Percentiles rank a stretch among this genome's conserved stretches.
phyloP scores from a whole-genome alignment of 257 asterid species.

The Linderniella brevidens region DNA sequence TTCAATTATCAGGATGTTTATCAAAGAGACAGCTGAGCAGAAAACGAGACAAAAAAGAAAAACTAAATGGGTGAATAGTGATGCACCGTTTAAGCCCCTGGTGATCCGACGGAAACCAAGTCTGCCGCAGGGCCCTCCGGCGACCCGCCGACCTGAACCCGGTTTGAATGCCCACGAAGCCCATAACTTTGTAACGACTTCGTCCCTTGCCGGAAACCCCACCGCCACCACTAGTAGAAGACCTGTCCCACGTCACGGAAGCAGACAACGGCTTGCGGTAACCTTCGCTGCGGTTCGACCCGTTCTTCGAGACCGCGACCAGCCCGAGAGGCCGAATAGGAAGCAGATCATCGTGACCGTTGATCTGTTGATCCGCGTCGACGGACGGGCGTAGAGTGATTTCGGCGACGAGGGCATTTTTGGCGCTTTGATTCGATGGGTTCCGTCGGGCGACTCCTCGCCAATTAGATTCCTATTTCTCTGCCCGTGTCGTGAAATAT shows the following conservation, averaged over 20 bases:
- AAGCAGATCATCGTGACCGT: conserved; percentile 22
- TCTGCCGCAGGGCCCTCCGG: conserved; percentile 57
- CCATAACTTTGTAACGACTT: conserved; percentile 74
- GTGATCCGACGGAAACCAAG: conserved; percentile 92
- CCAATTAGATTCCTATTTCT: too few species aligned
- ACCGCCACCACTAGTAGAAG: conserved; percentile 15
- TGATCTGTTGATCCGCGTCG: conserved; percentile 39
- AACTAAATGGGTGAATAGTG: not conserved
- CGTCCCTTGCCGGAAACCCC: conserved; percentile 23
- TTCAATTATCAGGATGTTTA: too few species aligned
- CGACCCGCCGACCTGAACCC: conserved; percentile 80
- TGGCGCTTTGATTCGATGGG: too few species aligned
- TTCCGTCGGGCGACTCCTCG: too few species aligned
- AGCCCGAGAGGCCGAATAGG: conserved; percentile 46
- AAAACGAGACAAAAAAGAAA: conserved; percentile 1
- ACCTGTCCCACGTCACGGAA: conserved; percentile 68
- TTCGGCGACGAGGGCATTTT: conserved; percentile 84
- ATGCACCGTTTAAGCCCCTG: conserved; percentile 57
- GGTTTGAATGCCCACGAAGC: conserved; percentile 87
- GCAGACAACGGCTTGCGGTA: conserved; percentile 47
- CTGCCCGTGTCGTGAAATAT: too few species aligned
- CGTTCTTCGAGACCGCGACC: conserved; percentile 27
- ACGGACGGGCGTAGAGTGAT: conserved; percentile 47
- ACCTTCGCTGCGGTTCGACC: conserved; percentile 25
- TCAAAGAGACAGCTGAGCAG: too few species aligned